Base-by-base conservation (phyloP, 2,329 filamentous ascomycete species). In the Biscogniauxia sp. region DNA sequence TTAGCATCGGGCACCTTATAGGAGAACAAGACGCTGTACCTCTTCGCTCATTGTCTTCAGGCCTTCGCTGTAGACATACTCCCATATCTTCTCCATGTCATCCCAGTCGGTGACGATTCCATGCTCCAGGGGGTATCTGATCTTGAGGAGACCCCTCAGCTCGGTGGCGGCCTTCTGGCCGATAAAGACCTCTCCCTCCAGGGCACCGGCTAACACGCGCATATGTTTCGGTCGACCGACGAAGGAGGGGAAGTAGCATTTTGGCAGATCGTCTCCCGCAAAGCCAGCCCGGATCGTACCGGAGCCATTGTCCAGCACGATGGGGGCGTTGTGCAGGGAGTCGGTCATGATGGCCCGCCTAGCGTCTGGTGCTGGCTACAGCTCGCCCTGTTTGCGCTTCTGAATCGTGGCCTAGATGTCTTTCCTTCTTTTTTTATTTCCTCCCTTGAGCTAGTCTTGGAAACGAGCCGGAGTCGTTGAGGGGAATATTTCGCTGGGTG, bases 61-160 rank as follows among this genome's bases (percentile, higher is more conserved):
- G 66, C 96, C 95, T 73, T 97, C 94, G 60, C 91, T 91, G 76
- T 98, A 99, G 57, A 99, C 93, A 73, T 96, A 95, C 72, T 96
- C 91, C 95, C 95, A 99, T 78, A 99, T 99, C 80, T 92, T 88
- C 82, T 99, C 95, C 95, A 99, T 99, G 74, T 99, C 95, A 74
- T 98, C 95, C 95, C 95, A 99, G 77, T 99, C 93, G 69, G 95
- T 99, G 65, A 99, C 95, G 71, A 99, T 96, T 69, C 95, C 95
- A 76, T 99, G 95, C 79, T 98, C 95, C 58, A 99, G 81, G 52
- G 95, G 95, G 75, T 98, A 98, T 67, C 88, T 85, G 70, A 99
- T 97, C 84, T 98, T 99, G 69, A 99, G 84, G 63, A 99, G 81
- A 2, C 95, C 95, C 72, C 94, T 88, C 72, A 97, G 83, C 73